These are phyloP conservation scores for Nicotiana undulata DNA, from an alignment of 257 asterid genomes.

Conservation along the genomic window DNA sequence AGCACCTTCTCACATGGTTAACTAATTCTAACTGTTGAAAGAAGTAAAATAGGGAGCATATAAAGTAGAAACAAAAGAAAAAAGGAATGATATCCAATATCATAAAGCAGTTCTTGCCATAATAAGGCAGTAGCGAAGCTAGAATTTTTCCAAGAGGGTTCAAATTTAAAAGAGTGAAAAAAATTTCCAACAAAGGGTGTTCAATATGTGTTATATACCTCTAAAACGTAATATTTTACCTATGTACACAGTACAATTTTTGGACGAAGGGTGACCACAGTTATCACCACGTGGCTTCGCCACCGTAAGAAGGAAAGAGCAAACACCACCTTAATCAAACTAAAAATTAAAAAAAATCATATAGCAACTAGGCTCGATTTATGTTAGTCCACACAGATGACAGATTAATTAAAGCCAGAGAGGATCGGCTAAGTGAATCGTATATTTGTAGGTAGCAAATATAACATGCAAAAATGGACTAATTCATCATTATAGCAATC, in stretches of 20 bases:
- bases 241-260: too few species aligned
- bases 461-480: background rate
- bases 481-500: background rate
- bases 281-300: too few species aligned
- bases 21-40: background rate
- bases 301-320: constrained; percentile 4
- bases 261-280: too few species aligned
- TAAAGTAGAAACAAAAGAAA: background rate
- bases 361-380: background rate
- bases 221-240: too few species aligned
- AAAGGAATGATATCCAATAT: background rate
- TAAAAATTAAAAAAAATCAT: background rate
- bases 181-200: too few species aligned
- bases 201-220: too few species aligned
- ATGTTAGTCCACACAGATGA: background rate
- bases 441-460: background rate
- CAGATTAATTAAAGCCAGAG: background rate
- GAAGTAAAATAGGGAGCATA: background rate
- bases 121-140: too few species aligned
- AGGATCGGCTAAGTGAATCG: background rate
- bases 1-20: background rate
- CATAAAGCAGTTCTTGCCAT: background rate
- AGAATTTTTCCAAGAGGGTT: too few species aligned
- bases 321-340: background rate
- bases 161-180: too few species aligned